These are phyloP conservation scores for Talaromyces sp. DNA, from an alignment of 2,329 filamentous ascomycete species.

Conservation along the genomic window DNA sequence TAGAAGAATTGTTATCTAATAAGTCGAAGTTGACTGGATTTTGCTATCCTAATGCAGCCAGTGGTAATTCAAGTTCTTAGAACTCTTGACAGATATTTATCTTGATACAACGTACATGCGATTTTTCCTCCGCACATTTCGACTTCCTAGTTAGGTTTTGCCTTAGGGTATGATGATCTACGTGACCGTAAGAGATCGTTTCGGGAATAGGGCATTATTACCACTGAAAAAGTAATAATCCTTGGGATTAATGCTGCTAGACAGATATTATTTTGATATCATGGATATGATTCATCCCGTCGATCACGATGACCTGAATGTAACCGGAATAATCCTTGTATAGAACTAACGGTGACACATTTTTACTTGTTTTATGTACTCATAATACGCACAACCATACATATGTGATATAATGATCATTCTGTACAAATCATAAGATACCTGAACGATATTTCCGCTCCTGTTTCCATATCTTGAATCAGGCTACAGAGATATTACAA, in stretches of 20 bases:
- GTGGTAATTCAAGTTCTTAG: neutral
- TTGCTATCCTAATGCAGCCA: neutral
- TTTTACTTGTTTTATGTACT: neutral
- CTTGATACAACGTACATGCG: neutral
- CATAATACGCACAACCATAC: neutral
- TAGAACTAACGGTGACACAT: neutral
- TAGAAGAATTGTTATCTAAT: neutral
- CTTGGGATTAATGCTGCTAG: slow-evolving; percentile 26
- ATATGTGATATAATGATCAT: neutral
- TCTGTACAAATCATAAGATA: neutral
- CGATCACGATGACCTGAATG: neutral
- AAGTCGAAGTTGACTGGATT: neutral
- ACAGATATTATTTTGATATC: slow-evolving; percentile 33
- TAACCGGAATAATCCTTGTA: neutral
- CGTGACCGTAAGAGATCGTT: neutral
- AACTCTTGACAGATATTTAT: neutral
- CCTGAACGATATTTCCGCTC: neutral
- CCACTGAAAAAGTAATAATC: too few species aligned
- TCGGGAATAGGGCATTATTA: neutral
- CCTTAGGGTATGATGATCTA: neutral
- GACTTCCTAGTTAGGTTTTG: too few species aligned
- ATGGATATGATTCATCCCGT: neutral
- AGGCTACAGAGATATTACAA: neutral
- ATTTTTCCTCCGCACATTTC: neutral
- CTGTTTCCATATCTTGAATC: neutral